Evolutionary conservation across 768 basidiomycete species (phyloP).

Genomic region (Russula vinacea): DNA sequence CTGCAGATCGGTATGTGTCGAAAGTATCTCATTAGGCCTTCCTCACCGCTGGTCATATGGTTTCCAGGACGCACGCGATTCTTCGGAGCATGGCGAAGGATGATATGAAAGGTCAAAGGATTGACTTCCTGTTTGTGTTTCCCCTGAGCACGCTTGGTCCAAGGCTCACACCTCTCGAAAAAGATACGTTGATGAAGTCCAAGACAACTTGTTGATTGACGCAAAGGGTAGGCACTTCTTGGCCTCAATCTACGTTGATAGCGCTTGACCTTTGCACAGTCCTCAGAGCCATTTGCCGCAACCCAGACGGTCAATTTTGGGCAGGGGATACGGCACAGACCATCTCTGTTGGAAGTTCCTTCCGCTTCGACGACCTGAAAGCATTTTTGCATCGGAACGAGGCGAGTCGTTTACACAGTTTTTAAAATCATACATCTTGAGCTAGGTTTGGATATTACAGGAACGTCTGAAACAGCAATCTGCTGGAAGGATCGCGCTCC

Average conservation of each 20-base stretch:
- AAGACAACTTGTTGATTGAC: slow-evolving; percentile 66
- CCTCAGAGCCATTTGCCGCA: slow-evolving; percentile 54
- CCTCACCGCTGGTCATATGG: neutral
- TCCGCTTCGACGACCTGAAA: slow-evolving; percentile 67
- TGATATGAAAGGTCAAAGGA: slow-evolving; percentile 18
- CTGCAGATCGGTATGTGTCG: slow-evolving; percentile 54
- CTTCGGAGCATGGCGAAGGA: slow-evolving; percentile 11
- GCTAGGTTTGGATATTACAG: neutral
- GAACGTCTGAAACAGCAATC: slow-evolving; percentile 9
- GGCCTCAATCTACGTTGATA: too few relatives aligned
- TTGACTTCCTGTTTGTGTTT: slow-evolving; percentile 13
- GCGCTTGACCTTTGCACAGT: slow-evolving; percentile 41
- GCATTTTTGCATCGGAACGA: slow-evolving; percentile 61
- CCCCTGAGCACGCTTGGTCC: neutral
- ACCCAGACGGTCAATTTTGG: slow-evolving; percentile 71
- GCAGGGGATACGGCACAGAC: slow-evolving; percentile 78
- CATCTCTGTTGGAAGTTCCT: slow-evolving; percentile 66
- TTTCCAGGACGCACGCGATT: slow-evolving; percentile 23
- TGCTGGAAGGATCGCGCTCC: neutral
- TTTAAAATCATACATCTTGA: neutral
- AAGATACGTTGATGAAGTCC: slow-evolving; percentile 70
- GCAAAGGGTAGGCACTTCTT: slow-evolving; percentile 45
- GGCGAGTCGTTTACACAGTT: slow-evolving; percentile 35
- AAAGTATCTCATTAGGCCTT: neutral
- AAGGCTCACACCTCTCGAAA: neutral